phyloP scores from a whole-genome alignment of 228 moss, liverwort and hornwort species.

The Sphagnum magellanicum region DNA sequence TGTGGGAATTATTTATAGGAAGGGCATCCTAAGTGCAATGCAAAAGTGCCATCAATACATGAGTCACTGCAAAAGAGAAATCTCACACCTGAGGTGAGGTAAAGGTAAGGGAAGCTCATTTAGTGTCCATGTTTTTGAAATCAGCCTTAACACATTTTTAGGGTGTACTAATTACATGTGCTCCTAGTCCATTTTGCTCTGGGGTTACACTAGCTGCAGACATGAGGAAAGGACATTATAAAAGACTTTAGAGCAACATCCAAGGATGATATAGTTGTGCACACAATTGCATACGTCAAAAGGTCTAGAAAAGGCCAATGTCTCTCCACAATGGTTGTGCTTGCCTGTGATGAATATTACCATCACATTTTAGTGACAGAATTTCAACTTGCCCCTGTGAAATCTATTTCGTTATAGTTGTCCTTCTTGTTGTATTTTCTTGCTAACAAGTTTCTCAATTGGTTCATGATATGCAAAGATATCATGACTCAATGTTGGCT shows the following conservation, averaged over 20 bases:
- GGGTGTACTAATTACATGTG: too few relatives aligned
- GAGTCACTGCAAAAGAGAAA: slow-evolving; percentile 67
- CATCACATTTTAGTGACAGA: not conserved
- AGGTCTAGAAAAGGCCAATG: slow-evolving; percentile 63
- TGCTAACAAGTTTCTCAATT: not conserved
- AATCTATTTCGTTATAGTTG: not conserved
- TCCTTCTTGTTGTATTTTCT: not conserved
- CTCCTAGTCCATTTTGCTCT: not conserved
- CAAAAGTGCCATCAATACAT: slow-evolving; percentile 81
- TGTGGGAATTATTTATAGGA: slow-evolving; percentile 28
- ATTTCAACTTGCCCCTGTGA: not conserved
- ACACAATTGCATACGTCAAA: slow-evolving; percentile 86
- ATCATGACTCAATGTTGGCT: slow-evolving; percentile 85
- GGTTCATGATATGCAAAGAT: slow-evolving; percentile 37
- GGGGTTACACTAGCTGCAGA: slow-evolving; percentile 17
- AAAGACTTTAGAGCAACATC: slow-evolving; percentile 62
- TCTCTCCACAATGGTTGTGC: not conserved
- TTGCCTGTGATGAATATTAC: too few relatives aligned
- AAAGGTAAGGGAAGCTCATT: slow-evolving; percentile 52
- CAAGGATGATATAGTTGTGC: slow-evolving; percentile 83
- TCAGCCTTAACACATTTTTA: not conserved
- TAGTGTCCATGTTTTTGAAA: not conserved
- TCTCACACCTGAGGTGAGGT: slow-evolving; percentile 68
- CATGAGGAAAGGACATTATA: slow-evolving; percentile 64
- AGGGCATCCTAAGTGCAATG: slow-evolving; percentile 93